Conservation (phyloP, 2,329 filamentous ascomycete species). For the Verticillium isaacii region DNA sequence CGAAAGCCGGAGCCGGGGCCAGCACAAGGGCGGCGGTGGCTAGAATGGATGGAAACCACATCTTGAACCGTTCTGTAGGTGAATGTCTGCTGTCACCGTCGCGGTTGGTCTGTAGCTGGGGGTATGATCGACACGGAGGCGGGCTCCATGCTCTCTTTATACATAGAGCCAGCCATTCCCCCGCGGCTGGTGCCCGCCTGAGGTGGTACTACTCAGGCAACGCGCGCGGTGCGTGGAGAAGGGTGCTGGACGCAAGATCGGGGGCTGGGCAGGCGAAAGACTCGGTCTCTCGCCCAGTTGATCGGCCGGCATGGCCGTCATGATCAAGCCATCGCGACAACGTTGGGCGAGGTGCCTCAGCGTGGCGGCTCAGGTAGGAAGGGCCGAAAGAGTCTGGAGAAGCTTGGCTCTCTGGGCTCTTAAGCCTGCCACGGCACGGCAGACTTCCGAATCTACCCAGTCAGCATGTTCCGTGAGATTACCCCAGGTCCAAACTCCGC, state of each 20-base stretch:
- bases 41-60: neutral
- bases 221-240: no score
- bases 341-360: neutral
- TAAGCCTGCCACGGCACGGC: neutral
- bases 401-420: neutral
- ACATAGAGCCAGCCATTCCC: no score
- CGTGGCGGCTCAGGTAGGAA: neutral
- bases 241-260: neutral
- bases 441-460: neutral
- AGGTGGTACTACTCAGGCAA: no score
- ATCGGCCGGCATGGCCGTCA: neutral
- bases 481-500: neutral
- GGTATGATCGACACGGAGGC: no score
- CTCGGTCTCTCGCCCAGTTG: neutral
- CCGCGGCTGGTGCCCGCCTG: no score
- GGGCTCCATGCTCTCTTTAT: no score
- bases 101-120: neutral
- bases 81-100: neutral
- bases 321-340: neutral
- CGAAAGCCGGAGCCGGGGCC: neutral
- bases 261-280: neutral
- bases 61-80: neutral
- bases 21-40: neutral
- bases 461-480: neutral
- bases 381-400: neutral